These are phyloP conservation scores for Wickerhamomyces sp. DNA, from an alignment of 1,139 yeast genomes.

Conservation along the genomic window DNA sequence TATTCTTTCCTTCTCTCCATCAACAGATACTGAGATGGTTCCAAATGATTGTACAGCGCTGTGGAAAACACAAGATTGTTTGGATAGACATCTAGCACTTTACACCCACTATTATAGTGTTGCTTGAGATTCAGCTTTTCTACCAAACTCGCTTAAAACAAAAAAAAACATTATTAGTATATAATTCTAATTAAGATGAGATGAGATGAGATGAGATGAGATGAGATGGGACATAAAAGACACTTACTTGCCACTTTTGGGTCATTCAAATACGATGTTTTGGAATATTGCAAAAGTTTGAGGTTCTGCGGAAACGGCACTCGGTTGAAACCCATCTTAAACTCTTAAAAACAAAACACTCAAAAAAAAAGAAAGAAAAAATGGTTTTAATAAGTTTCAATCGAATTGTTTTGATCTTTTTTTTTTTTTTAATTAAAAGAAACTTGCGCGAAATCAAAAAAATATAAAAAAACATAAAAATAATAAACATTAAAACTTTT, in stretches of 20 bases:
- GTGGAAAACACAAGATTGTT: conserved; percentile 17
- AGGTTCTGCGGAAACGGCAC: conserved; percentile 1
- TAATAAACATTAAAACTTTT: too few relatives aligned
- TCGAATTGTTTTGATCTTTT: too few relatives aligned
- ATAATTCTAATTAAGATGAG: neutral
- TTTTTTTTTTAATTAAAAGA: too few relatives aligned
- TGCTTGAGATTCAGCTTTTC: neutral
- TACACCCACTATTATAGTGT: neutral
- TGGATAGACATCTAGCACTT: conserved; percentile 17
- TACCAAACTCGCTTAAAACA: conserved; percentile 6
- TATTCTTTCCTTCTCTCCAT: conserved; percentile 16
- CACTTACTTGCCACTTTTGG: conserved; percentile 2
- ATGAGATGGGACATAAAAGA: neutral
- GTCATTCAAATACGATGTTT: conserved; percentile 8
- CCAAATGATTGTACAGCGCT: conserved; percentile 13
- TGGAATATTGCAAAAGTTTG: neutral
- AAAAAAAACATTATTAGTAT: neutral
- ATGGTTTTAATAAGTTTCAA: too few relatives aligned
- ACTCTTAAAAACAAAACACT: too few relatives aligned
- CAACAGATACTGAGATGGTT: conserved; percentile 16
- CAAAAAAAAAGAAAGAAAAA: too few relatives aligned
- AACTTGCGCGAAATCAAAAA: too few relatives aligned
- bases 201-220: neutral
- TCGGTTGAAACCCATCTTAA: neutral
- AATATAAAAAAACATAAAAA: too few relatives aligned